phyloP scores from a whole-genome alignment of 2,329 filamentous ascomycete species.

The Hypomyces rosellus region DNA sequence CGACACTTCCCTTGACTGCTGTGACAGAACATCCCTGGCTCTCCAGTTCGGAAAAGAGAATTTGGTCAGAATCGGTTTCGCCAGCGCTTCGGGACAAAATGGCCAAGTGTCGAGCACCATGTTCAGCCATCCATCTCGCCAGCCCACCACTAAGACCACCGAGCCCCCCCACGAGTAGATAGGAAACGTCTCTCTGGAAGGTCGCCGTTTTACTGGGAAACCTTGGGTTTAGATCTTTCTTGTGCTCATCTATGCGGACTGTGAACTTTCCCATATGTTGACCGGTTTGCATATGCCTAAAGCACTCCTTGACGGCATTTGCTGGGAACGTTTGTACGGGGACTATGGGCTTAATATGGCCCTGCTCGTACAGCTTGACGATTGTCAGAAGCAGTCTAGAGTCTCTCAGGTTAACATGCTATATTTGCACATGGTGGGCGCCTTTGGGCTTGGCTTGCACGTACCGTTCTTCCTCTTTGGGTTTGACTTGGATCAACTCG shows the following conservation, averaged over 20 bases:
- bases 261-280: conserved; percentile 22
- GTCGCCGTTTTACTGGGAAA: too few species aligned
- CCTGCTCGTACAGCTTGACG: not conserved
- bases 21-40: conserved; percentile 2
- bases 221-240: not conserved
- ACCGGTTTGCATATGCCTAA: conserved; percentile 14
- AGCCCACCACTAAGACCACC: conserved; percentile 19
- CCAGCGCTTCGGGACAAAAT: conserved; percentile 10
- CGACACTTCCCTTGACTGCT: conserved; percentile 5
- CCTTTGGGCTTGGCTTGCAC: not conserved
- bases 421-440: too few species aligned
- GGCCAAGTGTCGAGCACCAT: conserved; percentile 11
- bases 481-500: not conserved
- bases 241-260: not conserved
- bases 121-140: conserved; percentile 19
- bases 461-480: not conserved
- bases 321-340: conserved; percentile 11
- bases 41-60: conserved; percentile 5
- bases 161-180: conserved; percentile 21
- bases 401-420: too few species aligned
- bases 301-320: conserved; percentile 11
- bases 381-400: not conserved
- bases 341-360: conserved; percentile 12
- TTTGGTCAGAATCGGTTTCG: not conserved
- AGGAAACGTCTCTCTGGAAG: conserved; percentile 2